Evolutionary conservation across 1,284 basidiomycete species (phyloP), one percentile per base, ranked within the genome.

Genomic region (Pseudozyma tsukubaensis): DNA sequence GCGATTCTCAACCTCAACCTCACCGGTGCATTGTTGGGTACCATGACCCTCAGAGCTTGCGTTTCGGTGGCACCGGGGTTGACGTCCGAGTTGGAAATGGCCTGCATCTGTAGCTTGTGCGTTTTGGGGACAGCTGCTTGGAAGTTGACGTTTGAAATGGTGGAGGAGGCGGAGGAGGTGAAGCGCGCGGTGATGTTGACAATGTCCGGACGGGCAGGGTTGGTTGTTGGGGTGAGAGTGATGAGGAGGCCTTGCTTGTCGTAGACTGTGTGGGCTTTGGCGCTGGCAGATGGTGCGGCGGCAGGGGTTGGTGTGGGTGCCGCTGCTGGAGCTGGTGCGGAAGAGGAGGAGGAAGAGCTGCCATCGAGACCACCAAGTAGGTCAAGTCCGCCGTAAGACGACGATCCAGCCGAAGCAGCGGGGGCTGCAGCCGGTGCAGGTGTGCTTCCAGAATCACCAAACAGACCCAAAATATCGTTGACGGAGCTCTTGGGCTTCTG

Each of bases 111-210:
- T 62, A 99, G 85, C 84, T 97, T 95, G 87, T 98, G 96, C 0
- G 94, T 94, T 89, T 95, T 97, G 4, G 97, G 97, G 10, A 99
- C 97, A 4, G 97, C 97, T 47, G 95, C 97, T 85, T 99, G 96
- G 88, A 99, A 97, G 83, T 91, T 94, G 66, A 99, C 87, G 1
- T 88, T 89, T 4, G 52, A 49, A 29, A 79, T 51, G 45, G 58
- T 47, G 14, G 87, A 87, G 4, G 88, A 89, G 5, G 90, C 90
- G 3, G 88, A 86, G 8, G 80, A 88, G 59, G 92, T 91, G 87
- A 99, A 99, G 52, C 91, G 88, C 8, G 94, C 95, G 56, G 94
- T 87, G 71, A 99, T 92, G 86, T 94, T 92, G 35, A 97, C 91
- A 39, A 97, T 88, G 34, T 94, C 94, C 9, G 93, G 92, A 69